A percentile compares a stretch with the other conserved stretches of the same genome.
phyloP scores from a whole-genome alignment of 164 flowering plant species.

The Vitis rupestris region DNA sequence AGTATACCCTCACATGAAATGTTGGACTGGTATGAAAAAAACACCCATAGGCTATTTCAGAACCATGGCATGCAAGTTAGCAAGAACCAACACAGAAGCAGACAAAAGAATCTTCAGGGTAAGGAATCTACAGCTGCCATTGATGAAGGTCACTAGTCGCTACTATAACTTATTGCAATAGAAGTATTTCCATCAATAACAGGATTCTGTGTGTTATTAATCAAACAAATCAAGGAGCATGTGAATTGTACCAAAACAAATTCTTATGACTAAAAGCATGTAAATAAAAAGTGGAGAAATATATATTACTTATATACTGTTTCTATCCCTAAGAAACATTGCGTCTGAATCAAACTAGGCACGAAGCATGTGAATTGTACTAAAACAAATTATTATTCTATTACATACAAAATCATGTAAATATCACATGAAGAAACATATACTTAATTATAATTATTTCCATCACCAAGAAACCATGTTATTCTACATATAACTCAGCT shows the following conservation, averaged over 20 bases:
- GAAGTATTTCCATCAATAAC: background rate
- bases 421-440: no score
- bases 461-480: no score
- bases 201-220: background rate
- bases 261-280: background rate
- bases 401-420: no score
- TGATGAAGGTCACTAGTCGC: no score
- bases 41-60: no score
- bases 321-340: no score
- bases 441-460: no score
- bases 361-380: no score
- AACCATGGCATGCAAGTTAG: background rate
- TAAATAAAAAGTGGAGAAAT: background rate
- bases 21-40: background rate
- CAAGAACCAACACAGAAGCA: background rate
- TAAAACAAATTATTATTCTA: no score
- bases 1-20: constrained; percentile 9
- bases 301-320: background rate
- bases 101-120: background rate
- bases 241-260: background rate
- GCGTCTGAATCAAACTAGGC: no score
- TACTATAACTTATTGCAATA: background rate
- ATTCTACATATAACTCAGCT: background rate
- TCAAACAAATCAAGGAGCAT: background rate
- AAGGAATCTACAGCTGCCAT: no score